Percentiles rank a stretch among this genome's conserved stretches.
phyloP scores from a whole-genome alignment of 495 filamentous ascomycete species.

The Penicillium macrosclerotiorum region DNA sequence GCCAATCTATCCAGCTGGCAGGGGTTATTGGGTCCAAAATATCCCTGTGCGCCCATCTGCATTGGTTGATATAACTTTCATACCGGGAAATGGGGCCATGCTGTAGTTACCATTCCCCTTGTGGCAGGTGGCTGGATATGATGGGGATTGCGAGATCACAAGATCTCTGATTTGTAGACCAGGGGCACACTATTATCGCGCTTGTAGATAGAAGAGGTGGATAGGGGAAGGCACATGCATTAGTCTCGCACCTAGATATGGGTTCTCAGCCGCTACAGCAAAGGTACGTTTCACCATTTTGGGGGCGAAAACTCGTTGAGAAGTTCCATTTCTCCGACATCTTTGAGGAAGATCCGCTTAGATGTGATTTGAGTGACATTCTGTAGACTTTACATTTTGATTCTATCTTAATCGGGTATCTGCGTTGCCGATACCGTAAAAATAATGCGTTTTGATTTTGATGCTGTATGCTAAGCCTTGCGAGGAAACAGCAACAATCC shows the following conservation, averaged over 20 bases:
- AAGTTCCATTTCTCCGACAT: neutral
- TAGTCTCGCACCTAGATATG: constrained; percentile 1
- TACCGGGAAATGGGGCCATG: neutral
- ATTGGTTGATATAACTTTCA: too few species aligned
- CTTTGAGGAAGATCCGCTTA: too few species aligned
- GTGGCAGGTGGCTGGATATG: neutral
- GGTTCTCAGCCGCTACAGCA: constrained; percentile 7
- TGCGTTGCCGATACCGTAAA: too few species aligned
- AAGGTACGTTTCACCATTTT: constrained; percentile 5
- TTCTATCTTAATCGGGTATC: too few species aligned
- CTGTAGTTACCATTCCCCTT: neutral
- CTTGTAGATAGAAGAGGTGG: neutral
- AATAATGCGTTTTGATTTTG: too few species aligned
- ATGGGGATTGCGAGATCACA: neutral
- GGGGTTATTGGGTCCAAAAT: neutral
- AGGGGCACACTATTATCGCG: neutral
- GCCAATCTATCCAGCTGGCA: neutral
- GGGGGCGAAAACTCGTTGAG: constrained; percentile 2
- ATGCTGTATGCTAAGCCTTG: too few species aligned
- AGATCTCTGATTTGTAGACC: neutral
- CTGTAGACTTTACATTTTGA: too few species aligned
- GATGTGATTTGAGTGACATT: too few species aligned
- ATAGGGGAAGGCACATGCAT: constrained; percentile 3
- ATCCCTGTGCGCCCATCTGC: neutral
- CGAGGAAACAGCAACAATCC: too few species aligned